Conservation (phyloP, 169 alveolate species). For the Amoebophrya sp. region DNA sequence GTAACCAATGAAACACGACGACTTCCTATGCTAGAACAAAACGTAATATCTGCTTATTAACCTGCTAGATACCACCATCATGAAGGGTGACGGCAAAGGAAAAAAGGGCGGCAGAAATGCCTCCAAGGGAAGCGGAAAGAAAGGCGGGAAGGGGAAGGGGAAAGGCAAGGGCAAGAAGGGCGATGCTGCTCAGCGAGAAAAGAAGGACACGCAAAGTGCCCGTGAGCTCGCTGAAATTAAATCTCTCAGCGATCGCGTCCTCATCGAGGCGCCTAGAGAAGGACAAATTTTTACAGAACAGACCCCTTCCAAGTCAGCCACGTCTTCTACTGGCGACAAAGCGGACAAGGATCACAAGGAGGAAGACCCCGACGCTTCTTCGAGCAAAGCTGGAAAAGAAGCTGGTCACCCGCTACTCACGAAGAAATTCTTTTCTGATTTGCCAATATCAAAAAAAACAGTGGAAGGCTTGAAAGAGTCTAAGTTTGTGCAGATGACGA, state of each 20-base stretch:
- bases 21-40: too few species aligned
- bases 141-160: background rate
- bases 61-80: too few species aligned
- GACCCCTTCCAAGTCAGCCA: too few species aligned
- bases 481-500: constrained; percentile 73
- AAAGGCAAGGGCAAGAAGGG: background rate
- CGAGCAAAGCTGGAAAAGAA: background rate
- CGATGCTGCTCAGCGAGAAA: background rate
- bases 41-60: too few species aligned
- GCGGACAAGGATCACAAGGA: too few species aligned
- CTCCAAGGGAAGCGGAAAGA: background rate
- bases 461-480: constrained; percentile 65
- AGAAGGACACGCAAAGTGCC: background rate
- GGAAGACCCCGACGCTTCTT: too few species aligned
- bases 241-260: background rate
- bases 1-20: too few species aligned
- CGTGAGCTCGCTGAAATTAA: background rate
- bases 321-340: too few species aligned
- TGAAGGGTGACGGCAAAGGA: background rate
- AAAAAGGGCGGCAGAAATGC: background rate
- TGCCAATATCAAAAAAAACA: constrained; percentile 72
- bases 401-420: background rate
- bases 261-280: background rate
- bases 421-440: constrained; percentile 60
- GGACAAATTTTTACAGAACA: background rate